These are phyloP conservation scores for Aspergillus hancockii DNA, from an alignment of 495 filamentous ascomycete species.

Conservation along the genomic window DNA sequence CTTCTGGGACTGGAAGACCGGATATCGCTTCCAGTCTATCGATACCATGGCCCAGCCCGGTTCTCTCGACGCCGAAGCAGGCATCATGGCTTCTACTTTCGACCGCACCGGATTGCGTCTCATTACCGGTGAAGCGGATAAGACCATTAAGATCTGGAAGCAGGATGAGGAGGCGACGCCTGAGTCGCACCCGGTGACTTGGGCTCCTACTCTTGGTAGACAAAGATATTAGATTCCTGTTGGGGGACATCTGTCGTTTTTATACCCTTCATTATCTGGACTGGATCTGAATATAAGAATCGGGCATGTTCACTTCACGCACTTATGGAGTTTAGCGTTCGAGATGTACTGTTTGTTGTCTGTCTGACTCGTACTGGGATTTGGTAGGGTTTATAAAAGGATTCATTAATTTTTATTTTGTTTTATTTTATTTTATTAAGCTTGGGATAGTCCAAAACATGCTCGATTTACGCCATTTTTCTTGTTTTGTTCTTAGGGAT, in stretches of 20 bases:
- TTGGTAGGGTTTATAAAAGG: slow-evolving; percentile 5
- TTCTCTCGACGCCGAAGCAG: slow-evolving; percentile 88
- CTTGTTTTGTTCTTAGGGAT: background rate
- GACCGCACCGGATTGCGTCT: slow-evolving; percentile 85
- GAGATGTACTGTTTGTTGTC: slow-evolving; percentile 5
- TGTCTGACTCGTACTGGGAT: slow-evolving; percentile 1
- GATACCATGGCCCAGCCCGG: slow-evolving; percentile 94
- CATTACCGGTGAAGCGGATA: slow-evolving; percentile 94
- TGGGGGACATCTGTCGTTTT: slow-evolving; percentile 15
- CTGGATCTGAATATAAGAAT: slow-evolving; percentile 15
- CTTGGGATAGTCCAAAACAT: background rate
- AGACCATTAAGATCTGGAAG: slow-evolving; percentile 97
- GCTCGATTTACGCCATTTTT: background rate
- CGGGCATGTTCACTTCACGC: slow-evolving; percentile 9
- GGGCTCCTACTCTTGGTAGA: slow-evolving; percentile 81
- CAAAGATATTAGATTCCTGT: slow-evolving; percentile 57
- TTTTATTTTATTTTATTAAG: slow-evolving; percentile 2
- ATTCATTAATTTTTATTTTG: background rate
- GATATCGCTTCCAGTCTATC: slow-evolving; percentile 81
- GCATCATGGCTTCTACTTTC: slow-evolving; percentile 89
- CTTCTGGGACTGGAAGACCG: slow-evolving; percentile 99
- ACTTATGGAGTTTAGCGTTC: slow-evolving; percentile 17
- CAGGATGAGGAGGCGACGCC: slow-evolving; percentile 85
- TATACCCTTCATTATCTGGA: slow-evolving; percentile 20
- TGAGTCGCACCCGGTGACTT: slow-evolving; percentile 88